These are phyloP conservation scores for Diplosphaera chodatii DNA, from an alignment of 139 green algal species.

Conservation along the genomic window DNA sequence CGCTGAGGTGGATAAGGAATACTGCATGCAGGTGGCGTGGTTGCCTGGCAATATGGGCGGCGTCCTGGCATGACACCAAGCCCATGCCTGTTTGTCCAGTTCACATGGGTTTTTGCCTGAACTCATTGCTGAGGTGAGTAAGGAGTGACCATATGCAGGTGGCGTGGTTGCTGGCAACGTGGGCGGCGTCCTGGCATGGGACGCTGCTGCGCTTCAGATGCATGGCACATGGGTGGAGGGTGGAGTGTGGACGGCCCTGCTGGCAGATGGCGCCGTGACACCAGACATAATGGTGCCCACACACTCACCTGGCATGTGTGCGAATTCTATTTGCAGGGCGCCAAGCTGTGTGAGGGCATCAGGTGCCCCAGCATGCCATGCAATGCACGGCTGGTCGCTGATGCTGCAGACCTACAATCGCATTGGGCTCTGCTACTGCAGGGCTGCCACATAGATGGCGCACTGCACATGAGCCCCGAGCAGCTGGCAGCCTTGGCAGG, in stretches of 20 bases:
- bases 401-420: neutral
- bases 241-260: constrained; percentile 36
- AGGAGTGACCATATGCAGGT: too few species aligned
- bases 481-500: constrained; percentile 5
- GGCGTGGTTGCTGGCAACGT: constrained; percentile 26
- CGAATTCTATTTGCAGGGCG: too few species aligned
- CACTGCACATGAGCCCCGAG: constrained; percentile 11
- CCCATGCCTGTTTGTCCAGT: too few species aligned
- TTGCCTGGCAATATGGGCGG: too few species aligned
- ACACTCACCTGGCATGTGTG: too few species aligned
- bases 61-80: too few species aligned
- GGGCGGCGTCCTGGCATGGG: constrained; percentile 55
- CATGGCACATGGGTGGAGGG: constrained; percentile 9
- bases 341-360: too few species aligned
- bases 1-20: too few species aligned
- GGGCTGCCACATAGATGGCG: constrained; percentile 16
- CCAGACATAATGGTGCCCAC: too few species aligned
- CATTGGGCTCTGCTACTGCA: neutral
- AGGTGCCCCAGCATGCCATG: neutral
- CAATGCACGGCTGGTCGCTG: neutral
- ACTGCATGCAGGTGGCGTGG: too few species aligned
- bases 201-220: constrained; percentile 11
- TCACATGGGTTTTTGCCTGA: too few species aligned
- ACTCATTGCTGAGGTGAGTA: too few species aligned
- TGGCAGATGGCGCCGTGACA: constrained; percentile 19